Evolutionary conservation across 768 basidiomycete genomes (phyloP).

Genomic region (Leccinellum rugosiceps): DNA sequence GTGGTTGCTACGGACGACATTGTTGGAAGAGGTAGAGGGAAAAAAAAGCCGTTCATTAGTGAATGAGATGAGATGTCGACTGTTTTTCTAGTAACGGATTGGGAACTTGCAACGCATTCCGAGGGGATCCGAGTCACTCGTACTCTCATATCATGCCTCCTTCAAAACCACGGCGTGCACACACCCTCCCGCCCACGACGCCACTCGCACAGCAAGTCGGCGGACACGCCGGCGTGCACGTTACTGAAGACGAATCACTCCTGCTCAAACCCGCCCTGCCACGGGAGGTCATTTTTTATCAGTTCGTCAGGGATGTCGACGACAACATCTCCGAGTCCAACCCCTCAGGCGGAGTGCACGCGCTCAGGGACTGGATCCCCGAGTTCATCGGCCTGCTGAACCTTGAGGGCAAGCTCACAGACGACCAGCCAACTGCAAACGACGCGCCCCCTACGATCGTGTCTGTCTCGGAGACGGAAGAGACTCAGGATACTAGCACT

Average conservation of each 20-base stretch:
- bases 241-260: constrained; percentile 70
- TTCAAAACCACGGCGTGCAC: constrained; percentile 9
- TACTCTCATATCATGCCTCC: constrained; percentile 1
- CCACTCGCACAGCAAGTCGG: constrained; percentile 68
- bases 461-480: constrained; percentile 31
- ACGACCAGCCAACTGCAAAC: constrained; percentile 5
- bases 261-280: constrained; percentile 74
- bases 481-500: not conserved
- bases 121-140: not conserved
- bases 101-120: not conserved
- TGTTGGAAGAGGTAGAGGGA: too few relatives aligned
- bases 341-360: constrained; percentile 2
- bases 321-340: constrained; percentile 18
- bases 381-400: constrained; percentile 76
- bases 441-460: constrained; percentile 20
- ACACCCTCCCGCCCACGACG: constrained; percentile 20
- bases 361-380: constrained; percentile 61
- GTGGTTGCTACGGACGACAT: too few relatives aligned
- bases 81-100: too few relatives aligned
- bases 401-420: constrained; percentile 50
- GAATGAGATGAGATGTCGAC: too few relatives aligned
- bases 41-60: too few relatives aligned
- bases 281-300: constrained; percentile 72
- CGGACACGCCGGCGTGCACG: constrained; percentile 73
- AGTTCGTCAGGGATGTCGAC: constrained; percentile 35